Evolutionary conservation across 495 filamentous ascomycete genomes (phyloP).

Genomic region (Penicillium macrosclerotiorum): DNA sequence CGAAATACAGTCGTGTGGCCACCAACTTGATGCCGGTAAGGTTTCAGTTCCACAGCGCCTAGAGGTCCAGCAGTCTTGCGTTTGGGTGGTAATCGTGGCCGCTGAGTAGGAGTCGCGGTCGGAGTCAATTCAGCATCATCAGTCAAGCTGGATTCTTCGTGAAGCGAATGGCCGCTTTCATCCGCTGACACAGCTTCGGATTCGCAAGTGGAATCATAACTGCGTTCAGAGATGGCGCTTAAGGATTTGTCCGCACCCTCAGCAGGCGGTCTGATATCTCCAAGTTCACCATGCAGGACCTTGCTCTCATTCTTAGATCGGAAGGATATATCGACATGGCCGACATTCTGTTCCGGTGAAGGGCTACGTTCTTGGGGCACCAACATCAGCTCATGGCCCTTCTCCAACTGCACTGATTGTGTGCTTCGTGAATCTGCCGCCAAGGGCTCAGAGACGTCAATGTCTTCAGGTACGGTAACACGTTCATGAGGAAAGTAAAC

Average conservation of each 20-base stretch:
- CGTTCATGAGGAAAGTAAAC: slow-evolving; percentile 88
- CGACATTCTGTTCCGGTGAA: slow-evolving; percentile 34
- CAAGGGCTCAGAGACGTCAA: slow-evolving; percentile 43
- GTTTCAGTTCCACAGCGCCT: slow-evolving; percentile 92
- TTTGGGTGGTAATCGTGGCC: slow-evolving; percentile 31
- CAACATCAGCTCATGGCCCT: slow-evolving; percentile 31
- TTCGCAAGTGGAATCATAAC: slow-evolving; percentile 52
- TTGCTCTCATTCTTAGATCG: slow-evolving; percentile 60
- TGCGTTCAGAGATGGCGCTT: slow-evolving; percentile 37
- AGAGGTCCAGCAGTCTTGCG: slow-evolving; percentile 55
- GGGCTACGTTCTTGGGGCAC: slow-evolving; percentile 29
- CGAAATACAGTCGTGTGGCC: slow-evolving; percentile 95
- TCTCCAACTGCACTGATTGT: slow-evolving; percentile 32
- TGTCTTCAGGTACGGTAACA: slow-evolving; percentile 38
- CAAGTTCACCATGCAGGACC: slow-evolving; percentile 59
- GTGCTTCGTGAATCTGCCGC: slow-evolving; percentile 39
- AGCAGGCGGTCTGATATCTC: slow-evolving; percentile 33
- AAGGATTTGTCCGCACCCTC: slow-evolving; percentile 36
- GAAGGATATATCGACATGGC: slow-evolving; percentile 60
- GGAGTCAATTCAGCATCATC: slow-evolving; percentile 61
- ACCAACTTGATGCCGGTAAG: slow-evolving; percentile 95
- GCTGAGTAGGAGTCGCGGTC: slow-evolving; percentile 54
- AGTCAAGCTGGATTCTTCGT: slow-evolving; percentile 51
- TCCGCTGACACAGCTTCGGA: slow-evolving; percentile 59
- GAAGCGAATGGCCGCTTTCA: slow-evolving; percentile 48